phyloP scores from a whole-genome alignment of 1,139 yeast genomes.

The Pichia inconspicua region DNA sequence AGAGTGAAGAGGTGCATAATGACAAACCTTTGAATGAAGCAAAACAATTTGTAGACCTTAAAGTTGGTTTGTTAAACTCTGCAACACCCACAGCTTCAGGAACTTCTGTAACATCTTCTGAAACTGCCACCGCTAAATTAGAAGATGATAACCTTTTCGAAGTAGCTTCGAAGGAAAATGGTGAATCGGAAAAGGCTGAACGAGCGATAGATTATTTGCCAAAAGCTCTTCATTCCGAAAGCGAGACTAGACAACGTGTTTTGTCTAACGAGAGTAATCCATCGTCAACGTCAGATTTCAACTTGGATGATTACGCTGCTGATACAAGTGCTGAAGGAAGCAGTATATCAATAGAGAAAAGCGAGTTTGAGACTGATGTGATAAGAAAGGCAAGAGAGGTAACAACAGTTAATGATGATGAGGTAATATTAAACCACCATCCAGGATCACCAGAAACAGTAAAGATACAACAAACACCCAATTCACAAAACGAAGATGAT shows the following conservation, averaged over 20 bases:
- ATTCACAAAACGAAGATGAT: not conserved
- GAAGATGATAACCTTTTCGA: too few species aligned
- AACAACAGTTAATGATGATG: not conserved
- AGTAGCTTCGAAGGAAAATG: too few species aligned
- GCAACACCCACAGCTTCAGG: not conserved
- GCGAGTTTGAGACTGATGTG: not conserved
- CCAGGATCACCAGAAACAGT: constrained; percentile 2
- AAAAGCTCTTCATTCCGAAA: not conserved
- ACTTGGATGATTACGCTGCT: constrained; percentile 13
- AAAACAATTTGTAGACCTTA: not conserved
- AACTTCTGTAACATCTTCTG: not conserved
- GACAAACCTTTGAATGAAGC: not conserved
- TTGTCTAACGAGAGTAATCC: not conserved
- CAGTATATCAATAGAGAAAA: constrained; percentile 3
- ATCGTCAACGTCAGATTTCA: constrained; percentile 14
- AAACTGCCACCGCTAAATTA: not conserved
- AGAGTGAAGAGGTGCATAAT: not conserved
- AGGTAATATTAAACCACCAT: constrained; percentile 6
- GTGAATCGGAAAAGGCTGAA: too few species aligned
- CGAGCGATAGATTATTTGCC: not conserved
- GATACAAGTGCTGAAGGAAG: constrained; percentile 4
- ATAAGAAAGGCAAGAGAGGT: not conserved
- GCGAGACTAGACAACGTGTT: not conserved
- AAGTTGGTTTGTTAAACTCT: not conserved
- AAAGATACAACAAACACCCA: constrained; percentile 2